Evolutionary conservation across 1,284 basidiomycete genomes (phyloP), one percentile per base, ranked within the genome.

Genomic region (Leccinum cinnamomeum): DNA sequence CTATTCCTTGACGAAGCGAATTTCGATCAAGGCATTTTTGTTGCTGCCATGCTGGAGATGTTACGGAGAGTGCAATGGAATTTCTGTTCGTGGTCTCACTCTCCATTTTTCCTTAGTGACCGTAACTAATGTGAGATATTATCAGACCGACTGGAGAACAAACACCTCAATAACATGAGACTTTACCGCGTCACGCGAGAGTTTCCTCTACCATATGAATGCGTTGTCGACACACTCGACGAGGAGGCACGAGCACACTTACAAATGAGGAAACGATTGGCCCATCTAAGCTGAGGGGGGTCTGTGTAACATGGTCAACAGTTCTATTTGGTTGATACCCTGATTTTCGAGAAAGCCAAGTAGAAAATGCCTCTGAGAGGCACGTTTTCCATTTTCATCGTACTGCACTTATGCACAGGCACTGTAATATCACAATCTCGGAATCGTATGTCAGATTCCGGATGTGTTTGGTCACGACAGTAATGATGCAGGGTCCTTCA

Each of bases 51-150:
- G 59, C 72, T 93, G 37, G 95, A 98, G 73, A 86, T 95, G 79
- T 70, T 94, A 2, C 79, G 95, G 37, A 83, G 95, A 57, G 89
- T 87, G 77, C 91, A 92, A 68, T 98, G 95, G 95, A 97, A 97
- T 76, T 93, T 97, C 72, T 90, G 93, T 94, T 64, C 71, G 87
- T 56, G 3, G 33, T 57, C 59, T 44, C 20, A 18, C 23, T 50
- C 55, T 54, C 30, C 56, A 12, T 51, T 16, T 37, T 37, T 37
- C 28, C 35, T 51, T 16, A 46, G 20, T 10, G 28, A 33, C 30
- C 28, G 28, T 30, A 30, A 30, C 4, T 58, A 2, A 14, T 11
- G 16, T 33, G 59, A 41, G 14, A 50, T 11, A 12, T 5, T 35
- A 57, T 63, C 69, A 90, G 89, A 83, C 74, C 90, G 92, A 67